Evolutionary conservation across 192 early-diverging fungal species (phyloP).

Genomic region (Linnemannia schmuckeri): DNA sequence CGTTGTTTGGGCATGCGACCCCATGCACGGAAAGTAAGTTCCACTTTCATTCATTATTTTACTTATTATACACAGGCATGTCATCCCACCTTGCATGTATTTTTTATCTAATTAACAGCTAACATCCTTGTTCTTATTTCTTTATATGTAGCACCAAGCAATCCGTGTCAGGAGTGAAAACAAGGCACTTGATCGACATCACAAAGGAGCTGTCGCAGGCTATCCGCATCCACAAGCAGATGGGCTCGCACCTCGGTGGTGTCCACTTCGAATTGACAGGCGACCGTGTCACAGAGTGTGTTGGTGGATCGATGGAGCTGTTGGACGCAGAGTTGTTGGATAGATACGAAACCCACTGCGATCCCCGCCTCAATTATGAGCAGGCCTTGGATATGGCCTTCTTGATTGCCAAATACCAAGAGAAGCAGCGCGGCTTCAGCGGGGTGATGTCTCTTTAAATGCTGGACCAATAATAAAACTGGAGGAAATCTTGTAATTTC

Average conservation of each 20-base stretch:
- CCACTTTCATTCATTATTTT: neutral
- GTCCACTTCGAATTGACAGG: conserved; percentile 99
- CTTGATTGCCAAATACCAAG: conserved; percentile 92
- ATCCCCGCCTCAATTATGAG: conserved; percentile 97
- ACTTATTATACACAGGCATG: neutral
- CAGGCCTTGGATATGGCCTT: conserved; percentile 98
- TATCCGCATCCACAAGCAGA: conserved; percentile 85
- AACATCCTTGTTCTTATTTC: neutral
- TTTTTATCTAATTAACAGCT: neutral
- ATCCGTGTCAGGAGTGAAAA: conserved; percentile 87
- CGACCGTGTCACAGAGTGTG: conserved; percentile 95
- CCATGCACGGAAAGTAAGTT: conserved; percentile 96
- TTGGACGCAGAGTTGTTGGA: conserved; percentile 81
- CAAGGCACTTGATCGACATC: conserved; percentile 91
- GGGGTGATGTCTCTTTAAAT: conserved; percentile 36
- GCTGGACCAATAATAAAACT: neutral
- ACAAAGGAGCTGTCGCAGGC: conserved; percentile 86
- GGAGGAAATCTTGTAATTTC: neutral
- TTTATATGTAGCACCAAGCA: conserved; percentile 75
- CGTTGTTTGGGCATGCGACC: conserved; percentile 97
- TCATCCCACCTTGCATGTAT: neutral
- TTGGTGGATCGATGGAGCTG: conserved; percentile 98
- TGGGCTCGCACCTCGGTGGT: conserved; percentile 83
- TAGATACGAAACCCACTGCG: conserved; percentile 98
- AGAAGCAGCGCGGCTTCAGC: conserved; percentile 62